Evolutionary conservation across 805 yeast genomes (phyloP).

Genomic region (Yarrowia yakushimensis): DNA sequence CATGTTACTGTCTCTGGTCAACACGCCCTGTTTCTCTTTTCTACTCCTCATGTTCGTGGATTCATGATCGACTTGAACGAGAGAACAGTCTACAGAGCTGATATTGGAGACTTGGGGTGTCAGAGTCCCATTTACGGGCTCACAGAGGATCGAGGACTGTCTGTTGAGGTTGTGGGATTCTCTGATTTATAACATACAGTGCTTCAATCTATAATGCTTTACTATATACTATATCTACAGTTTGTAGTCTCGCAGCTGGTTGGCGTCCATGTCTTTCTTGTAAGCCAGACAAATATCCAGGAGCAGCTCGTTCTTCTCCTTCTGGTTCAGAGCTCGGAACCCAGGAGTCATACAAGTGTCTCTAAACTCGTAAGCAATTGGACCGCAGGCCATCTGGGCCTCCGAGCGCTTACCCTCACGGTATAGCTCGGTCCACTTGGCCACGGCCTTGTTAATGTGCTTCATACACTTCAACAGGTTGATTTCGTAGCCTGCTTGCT

Average conservation of each 20-base stretch:
- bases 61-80: background rate
- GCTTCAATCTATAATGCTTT: background rate
- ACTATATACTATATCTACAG: background rate
- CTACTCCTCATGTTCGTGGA: background rate
- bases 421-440: background rate
- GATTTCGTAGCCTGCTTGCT: background rate
- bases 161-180: background rate
- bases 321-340: background rate
- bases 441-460: background rate
- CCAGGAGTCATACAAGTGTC: background rate
- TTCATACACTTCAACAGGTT: slow-evolving; percentile 4
- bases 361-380: background rate
- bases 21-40: background rate
- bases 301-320: background rate
- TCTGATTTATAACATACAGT: no score
- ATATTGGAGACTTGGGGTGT: background rate
- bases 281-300: background rate
- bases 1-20: background rate
- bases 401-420: background rate
- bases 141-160: background rate
- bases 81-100: background rate
- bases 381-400: background rate
- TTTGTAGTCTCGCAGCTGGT: background rate
- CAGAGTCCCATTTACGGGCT: background rate
- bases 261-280: background rate